phyloP scores from a whole-genome alignment of 2,329 filamentous ascomycete species.

The Acrodontium crateriforme region DNA sequence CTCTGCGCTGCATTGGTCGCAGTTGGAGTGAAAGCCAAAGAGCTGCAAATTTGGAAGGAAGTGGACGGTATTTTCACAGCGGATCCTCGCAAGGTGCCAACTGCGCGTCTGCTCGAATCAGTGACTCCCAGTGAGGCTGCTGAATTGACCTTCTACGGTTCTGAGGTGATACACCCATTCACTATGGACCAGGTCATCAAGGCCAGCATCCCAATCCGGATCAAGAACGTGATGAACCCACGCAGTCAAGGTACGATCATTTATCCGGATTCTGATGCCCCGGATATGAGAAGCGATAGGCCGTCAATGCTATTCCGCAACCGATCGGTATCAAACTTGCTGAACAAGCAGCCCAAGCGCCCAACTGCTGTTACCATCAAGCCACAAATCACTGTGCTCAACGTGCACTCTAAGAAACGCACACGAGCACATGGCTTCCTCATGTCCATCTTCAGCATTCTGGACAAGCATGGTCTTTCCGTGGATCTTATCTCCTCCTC shows the following conservation, averaged over 20 bases:
- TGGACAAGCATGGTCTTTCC: slow-evolving; percentile 74
- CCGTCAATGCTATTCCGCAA: too few species aligned
- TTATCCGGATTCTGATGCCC: slow-evolving; percentile 55
- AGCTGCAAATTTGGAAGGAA: slow-evolving; percentile 98
- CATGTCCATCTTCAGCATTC: slow-evolving; percentile 79
- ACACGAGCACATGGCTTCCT: slow-evolving; percentile 94
- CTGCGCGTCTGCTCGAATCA: slow-evolving; percentile 70
- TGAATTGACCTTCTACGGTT: slow-evolving; percentile 62
- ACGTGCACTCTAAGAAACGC: slow-evolving; percentile 94
- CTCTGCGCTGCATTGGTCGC: slow-evolving; percentile 85
- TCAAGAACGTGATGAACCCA: slow-evolving; percentile 86
- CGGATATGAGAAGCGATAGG: too few species aligned
- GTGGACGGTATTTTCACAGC: slow-evolving; percentile 88
- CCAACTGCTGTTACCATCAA: slow-evolving; percentile 79
- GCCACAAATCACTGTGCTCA: slow-evolving; percentile 90
- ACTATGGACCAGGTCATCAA: slow-evolving; percentile 87
- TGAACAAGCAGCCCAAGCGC: slow-evolving; percentile 28
- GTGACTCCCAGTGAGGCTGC: slow-evolving; percentile 93
- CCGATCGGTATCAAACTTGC: slow-evolving; percentile 29
- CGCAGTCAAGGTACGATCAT: slow-evolving; percentile 67
- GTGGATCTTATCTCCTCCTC: slow-evolving; percentile 94
- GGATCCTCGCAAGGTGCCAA: slow-evolving; percentile 80
- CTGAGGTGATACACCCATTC: slow-evolving; percentile 95
- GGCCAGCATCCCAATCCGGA: slow-evolving; percentile 71
- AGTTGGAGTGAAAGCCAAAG: slow-evolving; percentile 71